These are phyloP conservation scores for Periglandula ipomoeae DNA, from an alignment of 2,329 filamentous ascomycete genomes.

Conservation along the genomic window DNA sequence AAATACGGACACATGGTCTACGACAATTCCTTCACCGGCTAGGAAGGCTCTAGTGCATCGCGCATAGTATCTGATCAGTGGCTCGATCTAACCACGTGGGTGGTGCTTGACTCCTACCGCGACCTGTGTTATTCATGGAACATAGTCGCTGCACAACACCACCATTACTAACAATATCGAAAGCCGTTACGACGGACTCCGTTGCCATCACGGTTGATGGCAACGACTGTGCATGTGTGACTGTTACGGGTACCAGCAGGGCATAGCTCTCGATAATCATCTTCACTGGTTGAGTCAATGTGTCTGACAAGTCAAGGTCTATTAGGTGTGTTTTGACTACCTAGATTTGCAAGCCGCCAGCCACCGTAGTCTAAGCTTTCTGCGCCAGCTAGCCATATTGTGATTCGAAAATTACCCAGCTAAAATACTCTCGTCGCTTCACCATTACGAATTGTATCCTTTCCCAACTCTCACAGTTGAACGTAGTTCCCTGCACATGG, in stretches of 20 bases:
- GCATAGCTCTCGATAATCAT: no score
- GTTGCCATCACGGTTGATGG: no score
- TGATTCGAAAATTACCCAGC: background rate
- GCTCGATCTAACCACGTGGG: background rate
- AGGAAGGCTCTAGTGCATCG: background rate
- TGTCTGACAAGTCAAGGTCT: background rate
- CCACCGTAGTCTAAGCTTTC: background rate
- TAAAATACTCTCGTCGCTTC: background rate
- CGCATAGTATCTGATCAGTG: background rate
- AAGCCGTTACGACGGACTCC: no score
- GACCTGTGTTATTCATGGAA: no score
- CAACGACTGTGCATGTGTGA: no score
- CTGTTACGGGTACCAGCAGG: no score
- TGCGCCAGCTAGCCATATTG: background rate
- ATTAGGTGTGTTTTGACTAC: background rate
- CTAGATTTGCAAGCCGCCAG: background rate
- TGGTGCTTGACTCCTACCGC: background rate
- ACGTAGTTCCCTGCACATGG: conserved; percentile 6
- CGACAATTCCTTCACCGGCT: background rate
- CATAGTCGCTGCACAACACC: no score
- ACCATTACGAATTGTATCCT: background rate
- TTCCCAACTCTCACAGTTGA: conserved; percentile 3
- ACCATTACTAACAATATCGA: no score
- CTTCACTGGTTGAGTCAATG: no score
- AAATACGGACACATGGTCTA: background rate